Evolutionary conservation across 169 alveolate species (phyloP), one percentile per base, ranked within the genome.

Genomic region (Plasmodium falciparum): DNA sequence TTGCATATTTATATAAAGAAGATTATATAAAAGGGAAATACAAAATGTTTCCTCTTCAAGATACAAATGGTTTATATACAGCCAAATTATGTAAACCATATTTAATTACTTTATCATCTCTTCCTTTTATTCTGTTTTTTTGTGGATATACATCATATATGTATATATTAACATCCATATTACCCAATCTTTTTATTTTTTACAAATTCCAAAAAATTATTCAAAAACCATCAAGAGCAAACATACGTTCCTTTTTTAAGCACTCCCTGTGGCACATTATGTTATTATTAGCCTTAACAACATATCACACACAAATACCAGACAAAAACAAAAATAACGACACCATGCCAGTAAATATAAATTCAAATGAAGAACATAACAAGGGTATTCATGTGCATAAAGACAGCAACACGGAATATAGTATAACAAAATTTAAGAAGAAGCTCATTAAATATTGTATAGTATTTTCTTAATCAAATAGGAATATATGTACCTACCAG

Each of bases 1-100:
- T 94, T 54, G 95, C 97, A 13, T 93, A 95, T 91, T 90, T 94
- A 52, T 88, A 93, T 88, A 93, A 94, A 78, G 93, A 93, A 24
- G 97, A 94, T 89, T 94, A 93, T 74, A 52, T 75, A 71, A 93
- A 78, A 63, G 97, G 95, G 56, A 91, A 86, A 12, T 88, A 93
- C 43, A 90, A 93, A 80, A 93, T 94, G 94, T 93, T 89, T 58
- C 96, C 96, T 22, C 92, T 90, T 13, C 50, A 67, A 54, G 97
- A 94, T 85, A 95, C 88, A 13, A 86, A 86, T 86, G 97, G 97
- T 17, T 66, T 73, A 58, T 88, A 90, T 13, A 94, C 95, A 9
- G 97, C 95, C 11, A 73, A 88, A 39, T 86, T 95, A 12, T 94
- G 94, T 66, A 75, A 90, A 24, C 95, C 95, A 2, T 73, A 90